phyloP scores from a whole-genome alignment of 345 rosid species.

The Trapa bicornis region DNA sequence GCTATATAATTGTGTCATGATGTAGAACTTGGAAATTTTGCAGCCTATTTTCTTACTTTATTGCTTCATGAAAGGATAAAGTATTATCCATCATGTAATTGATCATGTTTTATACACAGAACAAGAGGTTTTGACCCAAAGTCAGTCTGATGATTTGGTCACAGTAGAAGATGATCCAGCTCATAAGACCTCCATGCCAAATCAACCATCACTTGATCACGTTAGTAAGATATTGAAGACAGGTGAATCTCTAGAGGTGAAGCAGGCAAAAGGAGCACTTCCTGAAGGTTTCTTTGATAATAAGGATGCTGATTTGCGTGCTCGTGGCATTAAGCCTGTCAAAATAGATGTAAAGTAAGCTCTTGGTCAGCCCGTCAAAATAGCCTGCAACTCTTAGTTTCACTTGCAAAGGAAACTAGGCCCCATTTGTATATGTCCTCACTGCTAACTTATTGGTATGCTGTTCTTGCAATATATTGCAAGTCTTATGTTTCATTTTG shows the following conservation, averaged over 20 bases:
- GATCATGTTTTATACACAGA: background rate
- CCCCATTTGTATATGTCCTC: background rate
- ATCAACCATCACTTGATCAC: conserved; percentile 24
- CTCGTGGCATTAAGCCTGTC: conserved; percentile 86
- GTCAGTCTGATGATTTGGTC: conserved; percentile 6
- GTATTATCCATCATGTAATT: background rate
- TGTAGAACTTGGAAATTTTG: background rate
- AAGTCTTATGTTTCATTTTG: background rate
- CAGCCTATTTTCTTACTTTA: background rate
- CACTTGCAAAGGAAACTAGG: background rate
- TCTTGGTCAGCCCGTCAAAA: background rate
- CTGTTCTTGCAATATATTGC: background rate
- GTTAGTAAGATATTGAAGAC: conserved; percentile 15
- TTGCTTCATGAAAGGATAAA: background rate
- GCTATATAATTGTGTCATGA: background rate
- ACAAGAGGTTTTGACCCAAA: conserved; percentile 8
- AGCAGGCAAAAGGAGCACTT: conserved; percentile 53
- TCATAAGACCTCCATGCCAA: conserved; percentile 6
- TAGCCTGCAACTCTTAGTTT: too few species aligned
- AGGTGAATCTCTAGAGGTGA: conserved; percentile 23
- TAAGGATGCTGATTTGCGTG: conserved; percentile 90
- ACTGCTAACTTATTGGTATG: background rate
- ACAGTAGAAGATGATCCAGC: conserved; percentile 12
- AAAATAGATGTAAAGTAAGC: conserved; percentile 88
- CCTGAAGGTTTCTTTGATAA: conserved; percentile 92